Evolutionary conservation across 1,139 yeast genomes (phyloP), one percentile per base, ranked within the genome.

Genomic region (Lodderomyces pseudojiufengensis): DNA sequence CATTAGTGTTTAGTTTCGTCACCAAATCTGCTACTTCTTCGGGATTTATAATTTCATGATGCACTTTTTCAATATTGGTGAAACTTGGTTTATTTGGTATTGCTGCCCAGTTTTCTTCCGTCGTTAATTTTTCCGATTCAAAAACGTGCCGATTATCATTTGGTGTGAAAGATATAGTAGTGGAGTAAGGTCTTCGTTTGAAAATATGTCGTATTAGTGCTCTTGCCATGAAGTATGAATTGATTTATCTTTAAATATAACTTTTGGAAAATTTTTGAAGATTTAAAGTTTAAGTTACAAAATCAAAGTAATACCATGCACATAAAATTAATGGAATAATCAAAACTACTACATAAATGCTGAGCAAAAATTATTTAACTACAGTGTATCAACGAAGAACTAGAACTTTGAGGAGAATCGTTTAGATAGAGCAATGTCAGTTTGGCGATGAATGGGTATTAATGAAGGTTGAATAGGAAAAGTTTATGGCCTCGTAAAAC

Each of bases 11-110:
- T 1, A 64, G 59, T 10, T 47, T 50, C 2, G 59, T 45, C n/a
- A 63, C 43, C 13, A 64, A 41, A 40, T 68, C 73, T 3, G 64
- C 60, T 8, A 63, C 53, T 18, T 54, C 52, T 31, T 61, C 61
- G 2, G 76, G 75, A 32, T 55, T 50, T 14, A 54, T 44, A 31
- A 70, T 64, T 25, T 65, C 63, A 35, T 54, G 52, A 40, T 59
- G 58, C 29, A 53, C 44, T 40, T 54, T 59, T 4, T 44, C 41
- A 1, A 50, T 34, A 12, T 45, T 26, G 2, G 44, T 41, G 21
- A 48, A 34, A 3, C 16, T 35, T n/a, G 64, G 64, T 41, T 48
- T 53, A 16, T 51, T 39, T 2, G 73, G 74, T 9, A 68, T 59
- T 9, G 70, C 65, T 3, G 59, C 63, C 13, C 40, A 46, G 37